These are phyloP conservation scores for Chalaropsis thielavioides DNA, from an alignment of 2,329 filamentous ascomycete species.

Conservation along the genomic window DNA sequence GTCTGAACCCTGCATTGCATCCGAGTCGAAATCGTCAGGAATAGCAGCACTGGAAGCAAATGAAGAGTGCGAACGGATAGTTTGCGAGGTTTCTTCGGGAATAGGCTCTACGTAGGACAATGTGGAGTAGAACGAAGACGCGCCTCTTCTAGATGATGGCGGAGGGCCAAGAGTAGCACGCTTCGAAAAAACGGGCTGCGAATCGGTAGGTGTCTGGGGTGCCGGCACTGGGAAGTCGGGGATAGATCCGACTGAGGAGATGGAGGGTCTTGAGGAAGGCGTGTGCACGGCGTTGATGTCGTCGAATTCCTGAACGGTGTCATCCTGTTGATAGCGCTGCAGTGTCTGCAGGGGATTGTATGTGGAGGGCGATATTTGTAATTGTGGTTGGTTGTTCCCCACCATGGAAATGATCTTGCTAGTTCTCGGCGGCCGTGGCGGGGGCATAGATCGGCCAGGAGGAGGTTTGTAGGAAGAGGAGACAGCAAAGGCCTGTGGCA, in stretches of 20 bases:
- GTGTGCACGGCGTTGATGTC: slow-evolving; percentile 34
- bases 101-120: slow-evolving; percentile 60
- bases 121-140: slow-evolving; percentile 51
- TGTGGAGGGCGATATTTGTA: slow-evolving; percentile 30
- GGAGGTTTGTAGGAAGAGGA: slow-evolving; percentile 36
- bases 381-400: slow-evolving; percentile 40
- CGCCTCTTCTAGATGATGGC: slow-evolving; percentile 44
- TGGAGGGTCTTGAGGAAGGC: slow-evolving; percentile 36
- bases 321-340: slow-evolving; percentile 24
- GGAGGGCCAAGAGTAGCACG: slow-evolving; percentile 45
- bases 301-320: slow-evolving; percentile 26
- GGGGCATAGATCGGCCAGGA: slow-evolving; percentile 34
- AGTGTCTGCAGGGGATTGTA: slow-evolving; percentile 5
- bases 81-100: slow-evolving; percentile 50
- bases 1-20: slow-evolving; percentile 8
- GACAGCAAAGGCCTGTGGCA: slow-evolving; percentile 23
- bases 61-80: slow-evolving; percentile 43
- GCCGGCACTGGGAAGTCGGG: slow-evolving; percentile 38
- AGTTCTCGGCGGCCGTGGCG: slow-evolving; percentile 45
- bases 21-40: slow-evolving; percentile 47
- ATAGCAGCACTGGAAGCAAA: slow-evolving; percentile 60
- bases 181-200: slow-evolving; percentile 27
- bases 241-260: slow-evolving; percentile 41
- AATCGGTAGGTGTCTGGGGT: slow-evolving; percentile 17
- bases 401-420: slow-evolving; percentile 31